A percentile compares a stretch with the other conserved stretches of the same genome.
phyloP scores from a whole-genome alignment of 2,329 filamentous ascomycete genomes.

The Colletotrichum sp. region DNA sequence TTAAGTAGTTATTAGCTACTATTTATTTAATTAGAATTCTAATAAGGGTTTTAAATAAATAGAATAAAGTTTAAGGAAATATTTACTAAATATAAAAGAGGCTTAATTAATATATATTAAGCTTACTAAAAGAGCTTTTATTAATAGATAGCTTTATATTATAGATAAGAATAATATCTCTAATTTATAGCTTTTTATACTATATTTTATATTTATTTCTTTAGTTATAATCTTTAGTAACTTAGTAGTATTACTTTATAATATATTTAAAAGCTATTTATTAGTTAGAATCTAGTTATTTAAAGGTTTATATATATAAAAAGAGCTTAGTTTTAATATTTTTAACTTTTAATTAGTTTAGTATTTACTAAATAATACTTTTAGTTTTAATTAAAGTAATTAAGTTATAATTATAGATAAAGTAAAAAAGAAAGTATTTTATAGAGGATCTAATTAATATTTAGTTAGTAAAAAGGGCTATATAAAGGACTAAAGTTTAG shows the following conservation, averaged over 20 bases:
- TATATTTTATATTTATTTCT: no score
- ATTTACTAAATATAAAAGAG: no score
- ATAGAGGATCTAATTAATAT: neutral
- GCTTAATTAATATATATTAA: no score
- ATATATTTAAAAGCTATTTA: neutral
- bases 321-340: neutral
- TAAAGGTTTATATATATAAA: neutral
- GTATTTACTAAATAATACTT: neutral
- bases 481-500: neutral
- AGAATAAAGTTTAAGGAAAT: no score
- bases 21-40: no score
- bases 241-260: neutral
- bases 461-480: neutral
- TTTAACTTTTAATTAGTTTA: neutral
- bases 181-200: no score
- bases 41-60: no score
- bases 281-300: neutral
- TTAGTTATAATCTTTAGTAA: no score
- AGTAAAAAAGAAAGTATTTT: neutral
- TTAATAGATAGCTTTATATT: no score
- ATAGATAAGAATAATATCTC: no score
- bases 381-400: neutral
- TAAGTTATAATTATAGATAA: neutral
- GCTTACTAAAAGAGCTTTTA: no score
- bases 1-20: no score